These are phyloP conservation scores for Phialemonium atrogriseum DNA, from an alignment of 2,329 filamentous ascomycete genomes.

Conservation along the genomic window DNA sequence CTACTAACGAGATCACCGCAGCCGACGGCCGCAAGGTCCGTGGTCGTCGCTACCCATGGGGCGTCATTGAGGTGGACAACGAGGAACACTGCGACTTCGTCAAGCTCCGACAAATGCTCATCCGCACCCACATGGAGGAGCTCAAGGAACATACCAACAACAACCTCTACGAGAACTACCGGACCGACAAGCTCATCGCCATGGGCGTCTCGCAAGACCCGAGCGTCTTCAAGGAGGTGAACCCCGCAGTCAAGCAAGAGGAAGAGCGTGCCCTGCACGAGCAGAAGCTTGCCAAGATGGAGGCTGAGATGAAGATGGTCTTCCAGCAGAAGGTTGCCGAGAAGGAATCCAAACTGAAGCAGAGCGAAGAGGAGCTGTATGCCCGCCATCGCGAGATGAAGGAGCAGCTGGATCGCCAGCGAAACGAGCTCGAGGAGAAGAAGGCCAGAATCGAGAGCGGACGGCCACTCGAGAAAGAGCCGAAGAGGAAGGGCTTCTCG, in stretches of 20 bases:
- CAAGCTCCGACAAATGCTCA: constrained; percentile 99
- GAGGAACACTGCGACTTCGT: constrained; percentile 99
- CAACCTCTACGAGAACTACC: constrained; percentile 97
- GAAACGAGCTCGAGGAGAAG: constrained; percentile 95
- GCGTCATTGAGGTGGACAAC: constrained; percentile 97
- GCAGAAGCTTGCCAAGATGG: constrained; percentile 99
- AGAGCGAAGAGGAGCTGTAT: constrained; percentile 98
- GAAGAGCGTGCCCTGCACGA: constrained; percentile 97
- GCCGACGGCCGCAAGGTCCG: constrained; percentile 92
- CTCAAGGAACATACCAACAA: constrained; percentile 99
- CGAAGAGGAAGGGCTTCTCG: constrained; percentile 98
- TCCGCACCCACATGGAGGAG: constrained; percentile 99
- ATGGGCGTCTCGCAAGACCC: constrained; percentile 99
- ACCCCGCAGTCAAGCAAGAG: constrained; percentile 99
- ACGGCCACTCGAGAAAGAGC: constrained; percentile 92
- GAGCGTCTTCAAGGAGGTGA: constrained; percentile 99
- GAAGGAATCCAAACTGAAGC: constrained; percentile 99
- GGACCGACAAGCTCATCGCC: constrained; percentile 95
- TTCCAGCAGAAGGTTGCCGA: constrained; percentile 99
- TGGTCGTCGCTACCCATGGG: constrained; percentile 95
- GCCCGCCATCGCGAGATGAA: constrained; percentile 99
- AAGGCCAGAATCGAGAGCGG: constrained; percentile 92
- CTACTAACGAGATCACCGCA: constrained; percentile 87
- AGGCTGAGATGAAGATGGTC: constrained; percentile 99
- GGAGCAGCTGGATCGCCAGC: constrained; percentile 94